These are phyloP conservation scores for Telfairia occidentalis DNA, from an alignment of 331 rosid genomes.

Conservation along the genomic window DNA sequence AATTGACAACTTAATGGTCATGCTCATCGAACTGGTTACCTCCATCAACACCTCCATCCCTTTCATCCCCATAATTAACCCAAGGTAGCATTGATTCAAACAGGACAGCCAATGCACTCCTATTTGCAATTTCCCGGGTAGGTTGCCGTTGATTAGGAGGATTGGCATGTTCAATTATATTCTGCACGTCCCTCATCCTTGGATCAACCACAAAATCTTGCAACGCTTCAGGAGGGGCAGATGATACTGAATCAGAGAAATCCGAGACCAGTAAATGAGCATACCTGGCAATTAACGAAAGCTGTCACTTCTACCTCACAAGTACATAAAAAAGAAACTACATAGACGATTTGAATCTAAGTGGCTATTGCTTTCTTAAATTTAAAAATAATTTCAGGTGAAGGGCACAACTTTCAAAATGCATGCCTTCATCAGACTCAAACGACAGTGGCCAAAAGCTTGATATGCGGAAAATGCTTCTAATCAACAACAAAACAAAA, in stretches of 20 bases:
- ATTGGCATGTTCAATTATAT: slow-evolving; percentile 38
- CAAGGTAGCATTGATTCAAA: slow-evolving; percentile 94
- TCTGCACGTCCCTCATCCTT: slow-evolving; percentile 44
- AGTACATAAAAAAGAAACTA: neutral
- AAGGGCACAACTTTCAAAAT: neutral
- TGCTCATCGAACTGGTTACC: slow-evolving; percentile 35
- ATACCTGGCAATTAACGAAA: slow-evolving; percentile 44
- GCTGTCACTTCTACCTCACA: neutral
- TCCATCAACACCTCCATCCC: slow-evolving; percentile 28
- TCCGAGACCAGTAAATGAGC: slow-evolving; percentile 80
- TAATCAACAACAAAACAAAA: neutral
- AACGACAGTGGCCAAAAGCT: neutral
- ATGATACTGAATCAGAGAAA: slow-evolving; percentile 64
- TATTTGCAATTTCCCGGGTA: slow-evolving; percentile 44
- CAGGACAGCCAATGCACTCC: slow-evolving; percentile 71
- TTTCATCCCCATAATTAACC: slow-evolving; percentile 62
- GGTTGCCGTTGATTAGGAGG: slow-evolving; percentile 40
- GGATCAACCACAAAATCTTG: slow-evolving; percentile 64
- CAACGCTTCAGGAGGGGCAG: slow-evolving; percentile 75
- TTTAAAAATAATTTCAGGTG: neutral
- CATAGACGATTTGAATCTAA: neutral
- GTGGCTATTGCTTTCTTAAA: neutral
- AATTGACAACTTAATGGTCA: slow-evolving; percentile 17
- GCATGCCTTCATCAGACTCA: neutral
- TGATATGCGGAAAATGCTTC: neutral